Evolutionary conservation across 768 basidiomycete species (phyloP).

Genomic region (Candolleomyces aberdarensis): DNA sequence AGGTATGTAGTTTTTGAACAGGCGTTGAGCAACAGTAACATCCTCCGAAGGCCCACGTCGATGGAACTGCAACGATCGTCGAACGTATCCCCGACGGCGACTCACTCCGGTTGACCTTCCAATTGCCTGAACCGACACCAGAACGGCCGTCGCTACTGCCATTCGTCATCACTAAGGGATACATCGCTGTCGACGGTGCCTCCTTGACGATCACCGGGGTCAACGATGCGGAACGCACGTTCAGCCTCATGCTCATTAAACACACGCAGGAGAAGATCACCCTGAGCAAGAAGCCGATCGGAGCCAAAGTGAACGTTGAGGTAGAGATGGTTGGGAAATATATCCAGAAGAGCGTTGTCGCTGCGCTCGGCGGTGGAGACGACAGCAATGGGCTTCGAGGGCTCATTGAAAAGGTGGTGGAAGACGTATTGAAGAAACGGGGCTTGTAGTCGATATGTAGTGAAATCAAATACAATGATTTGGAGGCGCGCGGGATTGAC

Average conservation of each 20-base stretch:
- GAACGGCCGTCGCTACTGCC: slow-evolving; percentile 63
- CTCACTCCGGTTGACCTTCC: slow-evolving; percentile 82
- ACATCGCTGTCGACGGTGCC: slow-evolving; percentile 90
- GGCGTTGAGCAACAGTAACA: not conserved
- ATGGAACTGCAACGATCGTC: slow-evolving; percentile 78
- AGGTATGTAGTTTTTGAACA: slow-evolving; percentile 47
- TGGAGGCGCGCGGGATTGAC: slow-evolving; percentile 6
- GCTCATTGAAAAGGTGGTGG: slow-evolving; percentile 57
- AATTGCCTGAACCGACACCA: slow-evolving; percentile 58
- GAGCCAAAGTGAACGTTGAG: slow-evolving; percentile 90
- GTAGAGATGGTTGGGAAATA: slow-evolving; percentile 95
- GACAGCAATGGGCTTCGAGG: slow-evolving; percentile 41
- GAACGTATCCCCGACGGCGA: slow-evolving; percentile 74
- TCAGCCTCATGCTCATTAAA: slow-evolving; percentile 92
- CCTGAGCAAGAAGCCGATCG: slow-evolving; percentile 68
- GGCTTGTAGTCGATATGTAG: slow-evolving; percentile 24
- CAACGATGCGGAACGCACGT: slow-evolving; percentile 54
- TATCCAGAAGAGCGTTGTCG: slow-evolving; percentile 77
- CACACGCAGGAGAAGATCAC: slow-evolving; percentile 91
- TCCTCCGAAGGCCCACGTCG: slow-evolving; percentile 79
- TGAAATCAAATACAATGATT: slow-evolving; percentile 4
- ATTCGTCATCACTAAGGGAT: slow-evolving; percentile 92
- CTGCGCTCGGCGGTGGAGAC: slow-evolving; percentile 56
- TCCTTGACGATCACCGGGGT: slow-evolving; percentile 90
- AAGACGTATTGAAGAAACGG: slow-evolving; percentile 48